phyloP scores from a whole-genome alignment of 257 asterid genomes.

The Linderniella brevidens region DNA sequence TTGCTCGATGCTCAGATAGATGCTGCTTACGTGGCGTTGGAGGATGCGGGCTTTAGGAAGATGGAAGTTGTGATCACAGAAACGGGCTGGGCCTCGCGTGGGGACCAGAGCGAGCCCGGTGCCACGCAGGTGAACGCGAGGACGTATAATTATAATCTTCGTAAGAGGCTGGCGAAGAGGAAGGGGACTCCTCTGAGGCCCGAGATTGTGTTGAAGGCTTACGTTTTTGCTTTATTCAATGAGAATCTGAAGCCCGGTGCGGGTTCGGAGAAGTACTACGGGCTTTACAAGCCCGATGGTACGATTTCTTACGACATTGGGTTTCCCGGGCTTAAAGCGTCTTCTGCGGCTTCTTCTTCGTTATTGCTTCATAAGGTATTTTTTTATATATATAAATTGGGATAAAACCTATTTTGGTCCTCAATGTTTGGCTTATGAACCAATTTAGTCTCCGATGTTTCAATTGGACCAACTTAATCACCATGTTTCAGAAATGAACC shows the following conservation, averaged over 20 bases:
- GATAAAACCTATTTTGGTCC: no score
- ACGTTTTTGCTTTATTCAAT: conserved; percentile 76
- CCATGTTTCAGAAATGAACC: no score
- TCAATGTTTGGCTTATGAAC: no score
- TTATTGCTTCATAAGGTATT: no score
- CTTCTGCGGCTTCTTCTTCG: conserved; percentile 44
- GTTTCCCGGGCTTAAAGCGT: conserved; percentile 50
- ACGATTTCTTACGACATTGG: conserved; percentile 74
- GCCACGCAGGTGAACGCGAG: conserved; percentile 65
- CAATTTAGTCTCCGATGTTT: no score
- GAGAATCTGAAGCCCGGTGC: conserved; percentile 64
- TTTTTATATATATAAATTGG: no score
- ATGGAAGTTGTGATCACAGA: conserved; percentile 92
- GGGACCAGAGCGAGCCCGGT: conserved; percentile 73
- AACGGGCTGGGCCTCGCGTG: conserved; percentile 98
- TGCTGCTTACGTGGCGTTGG: conserved; percentile 86
- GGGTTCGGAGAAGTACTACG: conserved; percentile 62
- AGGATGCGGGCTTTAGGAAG: conserved; percentile 47
- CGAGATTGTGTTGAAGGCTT: conserved; percentile 50
- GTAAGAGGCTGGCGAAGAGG: conserved; percentile 71
- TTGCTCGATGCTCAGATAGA: conserved; percentile 95
- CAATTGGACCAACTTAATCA: no score
- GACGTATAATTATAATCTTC: conserved; percentile 63
- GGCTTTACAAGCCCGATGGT: conserved; percentile 77
- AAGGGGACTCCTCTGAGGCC: conserved; percentile 96